phyloP scores from a whole-genome alignment of 2,329 filamentous ascomycete species.

The Arachnomyces sp. region DNA sequence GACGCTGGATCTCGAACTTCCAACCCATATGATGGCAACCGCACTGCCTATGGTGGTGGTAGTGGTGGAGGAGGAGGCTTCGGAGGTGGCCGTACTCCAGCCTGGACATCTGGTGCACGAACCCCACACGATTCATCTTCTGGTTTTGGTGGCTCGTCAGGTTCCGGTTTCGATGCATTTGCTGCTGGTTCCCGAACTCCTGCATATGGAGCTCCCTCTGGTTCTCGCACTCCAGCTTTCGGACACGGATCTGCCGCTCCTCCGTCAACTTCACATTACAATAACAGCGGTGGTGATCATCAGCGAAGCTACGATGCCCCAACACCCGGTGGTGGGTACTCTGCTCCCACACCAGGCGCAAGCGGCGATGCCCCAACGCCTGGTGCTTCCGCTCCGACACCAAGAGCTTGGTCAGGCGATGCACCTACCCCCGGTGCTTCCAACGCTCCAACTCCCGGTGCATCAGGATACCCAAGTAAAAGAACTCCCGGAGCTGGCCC shows the following conservation, averaged over 20 bases:
- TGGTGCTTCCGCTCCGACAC: constrained; percentile 54
- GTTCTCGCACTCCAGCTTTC: constrained; percentile 41
- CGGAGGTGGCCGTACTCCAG: constrained; percentile 61
- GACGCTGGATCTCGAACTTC: constrained; percentile 48
- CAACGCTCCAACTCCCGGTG: constrained; percentile 36
- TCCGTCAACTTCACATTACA: constrained; percentile 21
- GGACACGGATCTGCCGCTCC: constrained; percentile 21
- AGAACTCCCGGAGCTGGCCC: constrained; percentile 19
- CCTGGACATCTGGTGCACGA: constrained; percentile 70
- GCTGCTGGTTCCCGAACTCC: constrained; percentile 69
- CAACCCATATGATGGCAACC: constrained; percentile 60
- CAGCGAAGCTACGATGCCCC: constrained; percentile 57
- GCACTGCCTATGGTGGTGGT: constrained; percentile 67
- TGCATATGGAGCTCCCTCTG: constrained; percentile 54
- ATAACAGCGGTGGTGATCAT: constrained; percentile 25
- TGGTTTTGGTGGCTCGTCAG: constrained; percentile 50
- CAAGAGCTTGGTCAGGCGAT: constrained; percentile 36
- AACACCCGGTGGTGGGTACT: constrained; percentile 60
- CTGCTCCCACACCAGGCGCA: constrained; percentile 60
- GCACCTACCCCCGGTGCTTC: constrained; percentile 41
- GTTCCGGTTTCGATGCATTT: constrained; percentile 58
- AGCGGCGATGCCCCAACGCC: constrained; percentile 56
- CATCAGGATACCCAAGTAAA: constrained; percentile 8
- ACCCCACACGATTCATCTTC: constrained; percentile 65
- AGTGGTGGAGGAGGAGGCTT: constrained; percentile 19